These are phyloP conservation scores for Edaphochlamys debaryana DNA, from an alignment of 139 green algal species.

Conservation along the genomic window DNA sequence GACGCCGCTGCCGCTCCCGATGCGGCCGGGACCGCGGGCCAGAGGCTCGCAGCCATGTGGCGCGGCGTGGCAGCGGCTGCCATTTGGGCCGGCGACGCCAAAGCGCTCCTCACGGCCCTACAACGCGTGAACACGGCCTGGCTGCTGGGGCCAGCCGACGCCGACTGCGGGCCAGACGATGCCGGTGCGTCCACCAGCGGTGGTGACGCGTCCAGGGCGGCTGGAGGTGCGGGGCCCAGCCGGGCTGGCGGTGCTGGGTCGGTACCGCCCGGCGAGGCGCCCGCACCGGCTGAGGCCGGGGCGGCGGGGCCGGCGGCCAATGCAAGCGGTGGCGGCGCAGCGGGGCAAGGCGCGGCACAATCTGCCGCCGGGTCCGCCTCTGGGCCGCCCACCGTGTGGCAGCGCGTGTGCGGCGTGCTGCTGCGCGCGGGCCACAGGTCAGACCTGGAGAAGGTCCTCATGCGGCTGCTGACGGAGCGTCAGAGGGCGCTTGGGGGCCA, in stretches of 20 bases:
- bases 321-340: neutral
- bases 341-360: no score
- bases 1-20: neutral
- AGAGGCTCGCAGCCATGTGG: constrained; percentile 23
- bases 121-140: constrained; percentile 14
- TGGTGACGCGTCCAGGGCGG: no score
- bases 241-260: no score
- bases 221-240: no score
- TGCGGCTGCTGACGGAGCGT: constrained; percentile 24
- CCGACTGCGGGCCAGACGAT: neutral
- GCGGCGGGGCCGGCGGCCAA: no score
- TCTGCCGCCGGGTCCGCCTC: neutral
- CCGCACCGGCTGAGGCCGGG: neutral
- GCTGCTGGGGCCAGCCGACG: constrained; percentile 14
- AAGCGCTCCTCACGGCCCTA: constrained; percentile 10
- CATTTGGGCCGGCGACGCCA: neutral
- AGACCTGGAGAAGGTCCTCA: neutral
- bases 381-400: constrained; percentile 2
- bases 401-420: constrained; percentile 11
- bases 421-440: neutral
- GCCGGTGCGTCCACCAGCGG: no score
- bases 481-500: neutral
- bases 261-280: neutral
- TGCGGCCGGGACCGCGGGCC: neutral
- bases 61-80: constrained; percentile 23